Percentiles rank a stretch among this genome's conserved stretches.
Conservation (phyloP, 163 green algal species). For the Picocystis sp. region DNA sequence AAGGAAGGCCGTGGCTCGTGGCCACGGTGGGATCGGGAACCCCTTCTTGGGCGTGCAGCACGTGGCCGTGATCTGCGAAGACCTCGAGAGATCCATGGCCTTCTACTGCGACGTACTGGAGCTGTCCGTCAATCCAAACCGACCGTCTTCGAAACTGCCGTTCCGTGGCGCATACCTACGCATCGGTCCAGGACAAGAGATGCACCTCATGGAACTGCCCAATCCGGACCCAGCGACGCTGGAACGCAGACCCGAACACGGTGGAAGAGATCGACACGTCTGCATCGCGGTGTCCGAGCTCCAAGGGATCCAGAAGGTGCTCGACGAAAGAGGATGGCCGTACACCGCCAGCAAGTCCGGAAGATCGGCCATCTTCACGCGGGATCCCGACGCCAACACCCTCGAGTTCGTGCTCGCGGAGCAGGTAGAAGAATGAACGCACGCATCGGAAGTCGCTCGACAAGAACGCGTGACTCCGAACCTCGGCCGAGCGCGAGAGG, state of each 20-base stretch:
- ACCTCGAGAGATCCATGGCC: slow-evolving; percentile 56
- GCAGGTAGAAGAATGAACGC: no score
- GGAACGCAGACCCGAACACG: slow-evolving; percentile 50
- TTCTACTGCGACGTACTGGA: slow-evolving; percentile 77
- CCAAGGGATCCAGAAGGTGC: slow-evolving; percentile 39
- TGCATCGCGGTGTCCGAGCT: slow-evolving; percentile 65
- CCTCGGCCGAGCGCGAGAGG: no score
- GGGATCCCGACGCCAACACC: slow-evolving; percentile 58
- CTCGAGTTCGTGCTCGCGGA: slow-evolving; percentile 18
- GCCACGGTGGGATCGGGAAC: no score
- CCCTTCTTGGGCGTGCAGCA: slow-evolving; percentile 74
- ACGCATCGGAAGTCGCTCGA: no score
- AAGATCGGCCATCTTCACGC: slow-evolving; percentile 79
- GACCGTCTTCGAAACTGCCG: slow-evolving; percentile 73
- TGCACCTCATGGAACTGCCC: slow-evolving; percentile 89
- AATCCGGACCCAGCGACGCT: slow-evolving; percentile 35
- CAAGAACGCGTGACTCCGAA: no score
- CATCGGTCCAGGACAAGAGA: slow-evolving; percentile 85
- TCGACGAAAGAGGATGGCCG: slow-evolving; percentile 29
- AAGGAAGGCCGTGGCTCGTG: no score
- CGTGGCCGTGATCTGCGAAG: slow-evolving; percentile 63
- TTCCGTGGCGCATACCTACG: slow-evolving; percentile 86
- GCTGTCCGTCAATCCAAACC: slow-evolving; percentile 55
- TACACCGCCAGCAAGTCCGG: slow-evolving; percentile 79
- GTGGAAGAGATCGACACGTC: slow-evolving; percentile 77